Evolutionary conservation across 441 rosid species (phyloP), one percentile per base, ranked within the genome.

Genomic region (Adansonia grandidieri): DNA sequence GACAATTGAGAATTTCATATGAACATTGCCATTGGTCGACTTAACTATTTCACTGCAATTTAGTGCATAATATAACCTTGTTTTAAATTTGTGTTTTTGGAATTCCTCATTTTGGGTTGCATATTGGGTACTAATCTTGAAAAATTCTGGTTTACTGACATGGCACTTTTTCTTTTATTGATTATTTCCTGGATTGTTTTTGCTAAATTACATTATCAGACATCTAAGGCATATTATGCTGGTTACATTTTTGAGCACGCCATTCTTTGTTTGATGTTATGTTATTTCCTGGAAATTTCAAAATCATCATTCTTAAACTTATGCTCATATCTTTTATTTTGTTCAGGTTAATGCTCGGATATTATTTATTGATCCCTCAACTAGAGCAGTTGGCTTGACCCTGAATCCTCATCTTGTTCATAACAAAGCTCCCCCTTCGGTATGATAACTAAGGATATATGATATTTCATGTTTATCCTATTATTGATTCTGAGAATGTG

Each of bases 311-410:
- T 32, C 58, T 65, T 65, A 50, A 75, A 48, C 67, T 68, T 73
- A 48, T 54, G 40, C 56, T 10, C 24, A 44, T 68, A 64, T 50
- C 54, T 76, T 19, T 17, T 84, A 24, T 80, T 78, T 78, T 87
- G 54, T 78, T 80, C 87, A 97, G 99, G 97, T 96, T 81, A 92
- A 88, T 84, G 98, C 98, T 77, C 91, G 98, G 66, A 89, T 96
- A 86, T 81, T 96, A 80, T 96, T 94, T 84, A 82, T 93, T 42
- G 99, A 96, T 89, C 98, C 98, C 73, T 88, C 92, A 78, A 90
- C 96, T 76, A 92, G 99, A 85, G 99, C 99, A 78, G 86, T 96
- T 78, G 98, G 98, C 79, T 89, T 96, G 94, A 94, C 99, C 60
- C 82, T 96, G 82, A 96, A 93, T 85, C 94, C 91, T 11, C 87